Evolutionary conservation across 2,329 filamentous ascomycete species (phyloP).

Genomic region (Keithomyces neogunnii): DNA sequence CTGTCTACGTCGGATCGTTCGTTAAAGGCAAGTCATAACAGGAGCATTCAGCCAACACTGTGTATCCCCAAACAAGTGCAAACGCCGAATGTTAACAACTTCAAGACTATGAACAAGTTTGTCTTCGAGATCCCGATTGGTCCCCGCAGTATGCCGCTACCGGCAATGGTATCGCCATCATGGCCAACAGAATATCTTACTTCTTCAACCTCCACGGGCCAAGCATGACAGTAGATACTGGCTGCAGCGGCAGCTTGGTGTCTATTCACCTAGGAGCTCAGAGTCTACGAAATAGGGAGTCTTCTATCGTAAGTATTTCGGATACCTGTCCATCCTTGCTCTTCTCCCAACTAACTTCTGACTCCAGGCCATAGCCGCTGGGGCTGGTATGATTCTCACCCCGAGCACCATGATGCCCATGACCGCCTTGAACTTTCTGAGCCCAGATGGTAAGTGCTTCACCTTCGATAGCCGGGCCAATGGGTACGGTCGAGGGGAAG

Average conservation of each 20-base stretch:
- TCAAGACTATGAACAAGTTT: conserved; percentile 41
- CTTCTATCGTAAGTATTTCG: conserved; percentile 24
- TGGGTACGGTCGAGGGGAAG: conserved; percentile 59
- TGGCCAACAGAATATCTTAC: conserved; percentile 48
- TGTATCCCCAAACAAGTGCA: not conserved
- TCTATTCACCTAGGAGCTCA: conserved; percentile 45
- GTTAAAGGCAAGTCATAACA: conserved; percentile 31
- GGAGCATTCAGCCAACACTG: not conserved
- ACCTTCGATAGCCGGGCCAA: conserved; percentile 51
- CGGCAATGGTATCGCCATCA: conserved; percentile 42
- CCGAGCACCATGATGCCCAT: conserved; percentile 49
- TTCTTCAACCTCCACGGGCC: conserved; percentile 46
- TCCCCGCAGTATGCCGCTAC: conserved; percentile 44
- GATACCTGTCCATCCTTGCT: not conserved
- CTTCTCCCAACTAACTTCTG: not conserved
- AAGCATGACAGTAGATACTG: conserved; percentile 50
- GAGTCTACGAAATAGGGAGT: conserved; percentile 36
- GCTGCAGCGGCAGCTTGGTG: conserved; percentile 47
- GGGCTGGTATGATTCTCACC: conserved; percentile 43
- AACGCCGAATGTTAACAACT: not conserved
- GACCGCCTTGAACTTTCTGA: conserved; percentile 45
- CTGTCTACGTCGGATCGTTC: conserved; percentile 43
- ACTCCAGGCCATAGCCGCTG: conserved; percentile 37
- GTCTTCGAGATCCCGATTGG: conserved; percentile 40
- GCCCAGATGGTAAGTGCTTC: conserved; percentile 40